phyloP scores from a whole-genome alignment of 306 rosid genomes.

The Pachyrhizus erosus region DNA sequence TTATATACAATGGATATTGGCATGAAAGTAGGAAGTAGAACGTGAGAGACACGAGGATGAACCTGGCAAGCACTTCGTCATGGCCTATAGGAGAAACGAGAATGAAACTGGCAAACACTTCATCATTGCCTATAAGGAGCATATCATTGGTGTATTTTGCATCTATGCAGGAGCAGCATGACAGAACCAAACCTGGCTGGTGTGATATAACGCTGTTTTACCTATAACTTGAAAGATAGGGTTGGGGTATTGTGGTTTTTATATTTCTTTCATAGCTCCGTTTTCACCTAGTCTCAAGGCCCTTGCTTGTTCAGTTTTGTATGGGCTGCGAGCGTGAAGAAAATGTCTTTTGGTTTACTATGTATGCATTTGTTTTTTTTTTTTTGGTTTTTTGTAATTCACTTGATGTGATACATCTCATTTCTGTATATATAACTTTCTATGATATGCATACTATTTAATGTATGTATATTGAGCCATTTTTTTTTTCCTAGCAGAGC shows the following conservation, averaged over 20 bases:
- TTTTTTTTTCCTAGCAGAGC: constrained; percentile 30
- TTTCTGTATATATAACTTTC: constrained; percentile 63
- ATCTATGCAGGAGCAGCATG: constrained; percentile 40
- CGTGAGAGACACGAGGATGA: constrained; percentile 38
- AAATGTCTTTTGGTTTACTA: constrained; percentile 46
- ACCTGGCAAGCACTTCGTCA: constrained; percentile 37
- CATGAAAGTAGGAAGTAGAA: constrained; percentile 44
- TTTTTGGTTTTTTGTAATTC: constrained; percentile 38
- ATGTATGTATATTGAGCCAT: constrained; percentile 45
- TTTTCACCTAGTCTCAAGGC: constrained; percentile 47
- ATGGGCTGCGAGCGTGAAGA: constrained; percentile 49
- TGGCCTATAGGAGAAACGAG: constrained; percentile 36
- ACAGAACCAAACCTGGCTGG: constrained; percentile 20
- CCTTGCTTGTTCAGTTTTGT: constrained; percentile 56
- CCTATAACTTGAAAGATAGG: constrained; percentile 41
- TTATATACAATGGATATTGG: constrained; percentile 45
- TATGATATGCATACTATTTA: constrained; percentile 45
- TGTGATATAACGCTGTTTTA: constrained; percentile 45
- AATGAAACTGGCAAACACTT: constrained; percentile 40
- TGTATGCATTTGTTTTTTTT: constrained; percentile 34
- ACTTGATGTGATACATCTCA: constrained; percentile 40
- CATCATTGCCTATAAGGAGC: constrained; percentile 37
- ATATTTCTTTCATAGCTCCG: constrained; percentile 43
- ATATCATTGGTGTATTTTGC: constrained; percentile 24
- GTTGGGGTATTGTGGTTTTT: constrained; percentile 52